Evolutionary conservation across 148 eudicot genomes (phyloP).

Genomic region (Rhododendron simsii): DNA sequence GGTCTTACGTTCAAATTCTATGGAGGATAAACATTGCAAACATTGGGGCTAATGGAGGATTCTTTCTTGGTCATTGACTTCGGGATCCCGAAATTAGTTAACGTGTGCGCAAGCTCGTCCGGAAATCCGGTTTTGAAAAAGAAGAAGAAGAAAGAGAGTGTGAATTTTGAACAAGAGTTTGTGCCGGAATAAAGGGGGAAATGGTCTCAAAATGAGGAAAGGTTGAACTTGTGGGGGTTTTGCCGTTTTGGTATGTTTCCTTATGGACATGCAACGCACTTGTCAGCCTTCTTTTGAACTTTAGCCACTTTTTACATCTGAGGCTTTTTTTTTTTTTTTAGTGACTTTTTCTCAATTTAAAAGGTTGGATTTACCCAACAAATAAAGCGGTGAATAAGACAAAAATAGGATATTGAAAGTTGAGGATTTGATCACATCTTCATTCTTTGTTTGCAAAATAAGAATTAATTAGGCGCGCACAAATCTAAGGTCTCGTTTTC

Average conservation of each 20-base stretch:
- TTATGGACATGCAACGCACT: slow-evolving; percentile 9
- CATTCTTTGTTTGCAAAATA: neutral
- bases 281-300: slow-evolving; percentile 1
- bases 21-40: too few relatives aligned
- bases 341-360: neutral
- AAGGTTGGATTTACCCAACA: neutral
- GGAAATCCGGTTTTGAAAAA: too few relatives aligned
- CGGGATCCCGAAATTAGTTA: too few relatives aligned
- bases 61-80: too few relatives aligned
- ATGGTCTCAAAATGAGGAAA: slow-evolving; percentile 2
- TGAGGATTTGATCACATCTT: neutral
- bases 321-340: neutral
- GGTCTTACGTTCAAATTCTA: too few relatives aligned
- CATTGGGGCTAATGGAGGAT: too few relatives aligned
- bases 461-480: neutral
- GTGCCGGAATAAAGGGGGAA: slow-evolving; percentile 5
- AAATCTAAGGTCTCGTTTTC: neutral
- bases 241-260: slow-evolving; percentile 14
- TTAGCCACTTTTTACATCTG: slow-evolving; percentile 1
- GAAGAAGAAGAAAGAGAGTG: neutral
- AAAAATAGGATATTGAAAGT: neutral
- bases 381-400: neutral
- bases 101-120: neutral
- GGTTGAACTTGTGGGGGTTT: neutral
- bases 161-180: neutral